Conservation (phyloP, 148 eudicot species). For the Persicaria tinctoria region DNA sequence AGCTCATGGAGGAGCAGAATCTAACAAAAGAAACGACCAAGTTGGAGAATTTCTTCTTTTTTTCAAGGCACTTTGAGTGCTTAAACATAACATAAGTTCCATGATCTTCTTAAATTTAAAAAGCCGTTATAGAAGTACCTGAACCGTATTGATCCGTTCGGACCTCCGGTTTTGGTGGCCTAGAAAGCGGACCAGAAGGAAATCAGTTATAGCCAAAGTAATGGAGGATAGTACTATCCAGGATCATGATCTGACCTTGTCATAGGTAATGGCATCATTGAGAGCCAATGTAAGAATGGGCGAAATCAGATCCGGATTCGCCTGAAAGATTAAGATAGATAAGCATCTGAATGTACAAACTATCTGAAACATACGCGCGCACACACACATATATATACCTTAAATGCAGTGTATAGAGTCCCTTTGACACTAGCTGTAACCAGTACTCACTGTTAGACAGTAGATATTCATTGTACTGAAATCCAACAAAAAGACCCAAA, state of each 20-base stretch:
- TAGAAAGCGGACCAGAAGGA: constrained; percentile 32
- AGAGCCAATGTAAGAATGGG: constrained; percentile 68
- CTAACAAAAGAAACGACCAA: not conserved
- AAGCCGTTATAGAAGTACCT: constrained; percentile 42
- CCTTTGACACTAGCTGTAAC: constrained; percentile 62
- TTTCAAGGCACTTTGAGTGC: not conserved
- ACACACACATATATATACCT: constrained; percentile 33
- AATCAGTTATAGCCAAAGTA: constrained; percentile 17
- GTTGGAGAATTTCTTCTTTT: not conserved
- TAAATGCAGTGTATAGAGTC: constrained; percentile 54
- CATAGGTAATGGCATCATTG: constrained; percentile 82
- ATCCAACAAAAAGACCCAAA: not conserved
- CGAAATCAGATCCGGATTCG: constrained; percentile 59
- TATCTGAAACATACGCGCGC: too few relatives aligned
- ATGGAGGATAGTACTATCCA: not conserved
- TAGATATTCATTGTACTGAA: not conserved
- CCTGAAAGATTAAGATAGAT: constrained; percentile 28
- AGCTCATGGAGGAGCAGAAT: not conserved
- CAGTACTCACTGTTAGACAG: constrained; percentile 3
- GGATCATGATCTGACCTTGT: constrained; percentile 54
- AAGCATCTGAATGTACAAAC: not conserved
- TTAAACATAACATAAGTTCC: not conserved
- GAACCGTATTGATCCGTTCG: constrained; percentile 92
- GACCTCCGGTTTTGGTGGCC: constrained; percentile 96
- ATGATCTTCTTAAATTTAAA: not conserved